Conservation (phyloP, 495 filamentous ascomycete genomes). For the Darksidea phi region DNA sequence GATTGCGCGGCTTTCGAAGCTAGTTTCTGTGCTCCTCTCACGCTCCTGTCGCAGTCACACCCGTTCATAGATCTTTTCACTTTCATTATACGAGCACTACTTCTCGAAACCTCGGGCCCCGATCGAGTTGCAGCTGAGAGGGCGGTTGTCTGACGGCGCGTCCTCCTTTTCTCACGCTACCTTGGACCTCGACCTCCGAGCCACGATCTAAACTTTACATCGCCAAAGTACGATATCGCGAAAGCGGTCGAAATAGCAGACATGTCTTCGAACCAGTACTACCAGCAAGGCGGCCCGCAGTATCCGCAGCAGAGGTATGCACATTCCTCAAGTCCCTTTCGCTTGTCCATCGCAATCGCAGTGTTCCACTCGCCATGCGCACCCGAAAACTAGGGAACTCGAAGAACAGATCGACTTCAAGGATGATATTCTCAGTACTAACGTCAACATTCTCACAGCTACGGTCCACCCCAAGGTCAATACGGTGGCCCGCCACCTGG, state of each 20-base stretch:
- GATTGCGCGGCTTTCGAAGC: too few relatives aligned
- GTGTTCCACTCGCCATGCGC: background rate
- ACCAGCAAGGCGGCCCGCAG: conserved; percentile 28
- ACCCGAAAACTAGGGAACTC: too few relatives aligned
- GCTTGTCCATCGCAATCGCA: conserved; percentile 27
- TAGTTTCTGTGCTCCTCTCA: too few relatives aligned
- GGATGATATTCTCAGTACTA: too few relatives aligned
- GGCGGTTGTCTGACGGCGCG: too few relatives aligned
- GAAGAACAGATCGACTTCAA: too few relatives aligned
- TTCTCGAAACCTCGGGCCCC: too few relatives aligned
- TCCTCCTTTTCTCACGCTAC: background rate
- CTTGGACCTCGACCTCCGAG: background rate
- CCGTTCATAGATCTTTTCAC: too few relatives aligned
- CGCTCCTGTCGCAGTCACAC: too few relatives aligned
- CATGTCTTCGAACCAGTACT: conserved; percentile 33
- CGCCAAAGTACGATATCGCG: background rate
- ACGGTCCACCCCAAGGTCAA: conserved; percentile 20
- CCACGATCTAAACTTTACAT: background rate
- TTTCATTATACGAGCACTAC: too few relatives aligned
- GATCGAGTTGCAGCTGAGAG: too few relatives aligned
- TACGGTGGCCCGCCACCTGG: conserved; percentile 15
- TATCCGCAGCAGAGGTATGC: conserved; percentile 45
- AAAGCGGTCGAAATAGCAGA: background rate
- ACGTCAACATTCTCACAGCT: conserved; percentile 8
- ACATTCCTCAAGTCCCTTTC: too few relatives aligned